Evolutionary conservation across 768 basidiomycete genomes (phyloP).

Genomic region (Ramaria rubella): DNA sequence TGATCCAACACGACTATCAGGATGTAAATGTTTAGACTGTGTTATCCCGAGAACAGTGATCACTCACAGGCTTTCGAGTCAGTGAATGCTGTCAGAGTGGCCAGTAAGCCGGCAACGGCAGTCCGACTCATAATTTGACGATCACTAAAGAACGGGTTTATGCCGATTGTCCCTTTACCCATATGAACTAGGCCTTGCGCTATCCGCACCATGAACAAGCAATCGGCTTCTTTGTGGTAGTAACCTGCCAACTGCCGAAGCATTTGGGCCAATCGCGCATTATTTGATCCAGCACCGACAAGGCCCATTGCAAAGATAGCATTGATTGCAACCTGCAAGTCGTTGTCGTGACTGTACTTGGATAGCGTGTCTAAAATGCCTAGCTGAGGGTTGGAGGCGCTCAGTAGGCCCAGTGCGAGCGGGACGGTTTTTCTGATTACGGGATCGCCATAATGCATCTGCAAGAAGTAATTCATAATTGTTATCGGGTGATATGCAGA

Average conservation of each 20-base stretch:
- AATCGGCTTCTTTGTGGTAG: conserved; percentile 96
- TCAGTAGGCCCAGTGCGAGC: conserved; percentile 90
- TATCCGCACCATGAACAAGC: conserved; percentile 91
- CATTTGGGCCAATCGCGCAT: conserved; percentile 96
- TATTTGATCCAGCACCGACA: conserved; percentile 97
- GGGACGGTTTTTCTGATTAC: conserved; percentile 88
- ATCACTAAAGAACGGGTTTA: conserved; percentile 96
- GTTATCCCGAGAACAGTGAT: not conserved
- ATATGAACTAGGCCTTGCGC: conserved; percentile 97
- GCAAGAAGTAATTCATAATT: conserved; percentile 15
- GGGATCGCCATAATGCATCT: conserved; percentile 99
- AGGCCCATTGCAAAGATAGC: conserved; percentile 99
- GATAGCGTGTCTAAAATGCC: conserved; percentile 94
- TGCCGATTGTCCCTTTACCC: conserved; percentile 97
- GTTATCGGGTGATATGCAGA: not conserved
- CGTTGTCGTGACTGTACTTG: conserved; percentile 98
- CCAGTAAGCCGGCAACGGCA: conserved; percentile 83
- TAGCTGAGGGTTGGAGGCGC: conserved; percentile 92
- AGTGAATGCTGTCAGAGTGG: conserved; percentile 86
- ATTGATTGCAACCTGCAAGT: conserved; percentile 92
- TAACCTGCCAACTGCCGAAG: conserved; percentile 94
- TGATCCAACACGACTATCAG: conserved; percentile 83
- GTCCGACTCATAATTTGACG: conserved; percentile 83
- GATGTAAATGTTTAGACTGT: not conserved
- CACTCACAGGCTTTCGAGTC: conserved; percentile 88